These are phyloP conservation scores for Suillus bovinus DNA, from an alignment of 768 basidiomycete genomes.

Conservation along the genomic window DNA sequence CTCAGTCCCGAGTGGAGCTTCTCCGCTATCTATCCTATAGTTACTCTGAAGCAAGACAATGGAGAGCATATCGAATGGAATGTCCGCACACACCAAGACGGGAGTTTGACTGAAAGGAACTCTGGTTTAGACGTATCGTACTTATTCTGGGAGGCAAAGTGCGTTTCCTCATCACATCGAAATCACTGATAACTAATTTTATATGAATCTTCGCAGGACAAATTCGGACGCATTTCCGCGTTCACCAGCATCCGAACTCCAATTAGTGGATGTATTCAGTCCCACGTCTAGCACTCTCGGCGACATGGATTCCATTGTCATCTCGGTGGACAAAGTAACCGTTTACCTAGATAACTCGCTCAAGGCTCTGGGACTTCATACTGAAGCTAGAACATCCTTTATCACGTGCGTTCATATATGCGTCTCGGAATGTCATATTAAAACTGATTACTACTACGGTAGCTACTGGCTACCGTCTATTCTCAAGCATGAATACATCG, in stretches of 20 bases:
- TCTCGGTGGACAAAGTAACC: not conserved
- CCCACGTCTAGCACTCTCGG: not conserved
- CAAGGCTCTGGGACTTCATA: not conserved
- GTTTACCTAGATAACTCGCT: not conserved
- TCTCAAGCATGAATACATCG: no score
- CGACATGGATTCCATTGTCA: not conserved
- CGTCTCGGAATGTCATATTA: not conserved
- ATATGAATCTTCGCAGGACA: not conserved
- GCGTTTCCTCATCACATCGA: not conserved
- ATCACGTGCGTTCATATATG: not conserved
- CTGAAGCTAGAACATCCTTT: not conserved
- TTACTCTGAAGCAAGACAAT: not conserved
- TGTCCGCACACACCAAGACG: not conserved
- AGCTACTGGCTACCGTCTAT: not conserved
- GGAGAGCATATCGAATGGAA: not conserved
- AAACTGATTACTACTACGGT: not conserved
- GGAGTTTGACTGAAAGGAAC: not conserved
- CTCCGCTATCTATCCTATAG: not conserved
- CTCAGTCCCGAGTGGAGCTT: slow-evolving; percentile 7
- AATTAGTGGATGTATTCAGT: not conserved
- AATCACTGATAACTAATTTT: not conserved
- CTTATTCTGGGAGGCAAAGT: slow-evolving; percentile 1
- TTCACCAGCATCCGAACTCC: not conserved
- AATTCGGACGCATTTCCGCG: not conserved
- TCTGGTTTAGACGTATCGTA: not conserved